These are phyloP conservation scores for Ceratocystis smalleyi DNA, from an alignment of 2,329 filamentous ascomycete species.

Conservation along the genomic window DNA sequence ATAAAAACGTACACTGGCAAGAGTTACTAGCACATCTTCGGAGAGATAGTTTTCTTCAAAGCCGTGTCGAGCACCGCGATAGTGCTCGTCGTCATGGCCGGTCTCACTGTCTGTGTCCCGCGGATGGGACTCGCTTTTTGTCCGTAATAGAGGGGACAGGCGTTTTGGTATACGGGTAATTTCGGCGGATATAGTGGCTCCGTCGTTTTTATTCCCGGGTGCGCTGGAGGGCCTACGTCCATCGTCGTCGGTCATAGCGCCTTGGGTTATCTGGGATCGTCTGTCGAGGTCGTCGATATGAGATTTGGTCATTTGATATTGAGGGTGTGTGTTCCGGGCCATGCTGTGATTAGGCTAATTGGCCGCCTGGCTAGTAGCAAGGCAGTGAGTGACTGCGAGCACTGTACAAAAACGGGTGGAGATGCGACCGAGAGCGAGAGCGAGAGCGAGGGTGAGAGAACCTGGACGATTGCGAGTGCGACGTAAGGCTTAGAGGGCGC, in stretches of 20 bases:
- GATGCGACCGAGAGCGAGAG: neutral
- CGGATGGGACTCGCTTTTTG: slow-evolving; percentile 40
- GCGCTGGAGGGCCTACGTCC: slow-evolving; percentile 33
- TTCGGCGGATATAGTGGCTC: slow-evolving; percentile 21
- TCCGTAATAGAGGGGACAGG: slow-evolving; percentile 37
- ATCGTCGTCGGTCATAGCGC: slow-evolving; percentile 14
- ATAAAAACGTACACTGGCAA: slow-evolving; percentile 53
- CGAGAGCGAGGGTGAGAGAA: neutral
- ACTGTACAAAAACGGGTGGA: neutral
- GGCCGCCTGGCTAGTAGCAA: neutral
- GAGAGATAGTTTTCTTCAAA: slow-evolving; percentile 88
- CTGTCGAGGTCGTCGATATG: neutral
- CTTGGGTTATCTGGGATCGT: neutral
- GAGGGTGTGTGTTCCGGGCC: neutral
- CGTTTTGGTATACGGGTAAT: slow-evolving; percentile 26
- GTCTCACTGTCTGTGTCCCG: slow-evolving; percentile 28
- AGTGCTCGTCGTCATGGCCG: slow-evolving; percentile 32
- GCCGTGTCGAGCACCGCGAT: slow-evolving; percentile 58
- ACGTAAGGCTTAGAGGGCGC: neutral
- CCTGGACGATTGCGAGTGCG: neutral
- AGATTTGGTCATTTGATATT: neutral
- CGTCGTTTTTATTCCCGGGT: slow-evolving; percentile 29
- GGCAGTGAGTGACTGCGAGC: neutral
- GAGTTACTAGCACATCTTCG: slow-evolving; percentile 70
- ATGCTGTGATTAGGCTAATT: neutral